phyloP scores from a whole-genome alignment of 768 basidiomycete genomes.

The Termitomyces sp. region DNA sequence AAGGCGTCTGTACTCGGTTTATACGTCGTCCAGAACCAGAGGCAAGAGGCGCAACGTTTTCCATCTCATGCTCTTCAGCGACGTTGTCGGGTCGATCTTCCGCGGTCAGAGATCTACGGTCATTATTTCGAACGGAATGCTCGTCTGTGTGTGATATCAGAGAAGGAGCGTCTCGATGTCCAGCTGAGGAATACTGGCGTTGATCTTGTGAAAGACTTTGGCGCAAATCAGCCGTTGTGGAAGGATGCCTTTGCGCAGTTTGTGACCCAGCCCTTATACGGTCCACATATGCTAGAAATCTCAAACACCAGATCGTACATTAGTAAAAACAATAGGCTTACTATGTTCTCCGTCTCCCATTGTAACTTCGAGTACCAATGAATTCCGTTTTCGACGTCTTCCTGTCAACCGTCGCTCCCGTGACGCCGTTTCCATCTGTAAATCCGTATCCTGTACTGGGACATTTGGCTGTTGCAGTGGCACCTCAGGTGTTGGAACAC shows the following conservation, averaged over 20 bases:
- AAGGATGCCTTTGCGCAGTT: background rate
- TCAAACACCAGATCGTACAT: background rate
- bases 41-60: background rate
- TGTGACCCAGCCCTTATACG: background rate
- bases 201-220: background rate
- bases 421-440: background rate
- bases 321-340: background rate
- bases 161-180: background rate
- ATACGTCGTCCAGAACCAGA: background rate
- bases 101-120: background rate
- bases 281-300: background rate
- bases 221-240: background rate
- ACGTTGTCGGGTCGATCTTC: background rate
- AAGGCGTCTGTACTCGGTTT: slow-evolving; percentile 10
- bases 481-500: background rate
- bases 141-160: background rate
- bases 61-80: background rate
- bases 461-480: background rate
- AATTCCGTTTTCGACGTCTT: background rate
- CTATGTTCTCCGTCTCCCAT: slow-evolving; percentile 1
- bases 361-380: background rate
- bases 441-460: background rate
- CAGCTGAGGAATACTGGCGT: background rate
- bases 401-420: background rate
- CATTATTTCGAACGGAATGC: background rate